phyloP scores from a whole-genome alignment of 1,284 basidiomycete species.

The Apiotrichum laibachii region DNA sequence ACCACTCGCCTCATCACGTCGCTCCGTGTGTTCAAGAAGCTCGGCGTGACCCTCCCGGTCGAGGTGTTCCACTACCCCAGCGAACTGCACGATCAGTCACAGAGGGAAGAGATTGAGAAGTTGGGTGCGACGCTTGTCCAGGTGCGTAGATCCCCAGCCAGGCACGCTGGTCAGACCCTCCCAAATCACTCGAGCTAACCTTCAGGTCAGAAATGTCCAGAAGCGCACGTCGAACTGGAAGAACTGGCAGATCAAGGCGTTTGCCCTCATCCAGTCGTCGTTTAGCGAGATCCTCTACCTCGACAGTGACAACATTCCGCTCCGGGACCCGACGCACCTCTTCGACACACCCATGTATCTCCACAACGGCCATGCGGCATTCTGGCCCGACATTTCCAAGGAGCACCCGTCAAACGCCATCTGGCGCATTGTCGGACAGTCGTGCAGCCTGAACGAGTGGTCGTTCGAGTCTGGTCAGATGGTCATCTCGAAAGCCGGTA shows the following conservation, averaged over 20 bases:
- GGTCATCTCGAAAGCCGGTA: conserved; percentile 54
- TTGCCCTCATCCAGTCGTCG: conserved; percentile 51
- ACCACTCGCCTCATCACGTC: conserved; percentile 46
- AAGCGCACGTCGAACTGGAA: conserved; percentile 43
- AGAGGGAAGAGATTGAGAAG: conserved; percentile 39
- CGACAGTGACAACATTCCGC: conserved; percentile 52
- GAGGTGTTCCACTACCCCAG: conserved; percentile 54
- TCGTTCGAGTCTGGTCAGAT: conserved; percentile 53
- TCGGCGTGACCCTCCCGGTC: conserved; percentile 48
- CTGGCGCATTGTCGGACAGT: conserved; percentile 53
- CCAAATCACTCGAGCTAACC: conserved; percentile 18
- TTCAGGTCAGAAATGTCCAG: conserved; percentile 24
- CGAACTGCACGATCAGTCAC: conserved; percentile 41
- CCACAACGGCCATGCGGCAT: conserved; percentile 49
- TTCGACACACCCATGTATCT: conserved; percentile 49
- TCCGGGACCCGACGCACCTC: conserved; percentile 50
- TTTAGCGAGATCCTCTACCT: conserved; percentile 54
- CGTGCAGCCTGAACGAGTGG: conserved; percentile 47
- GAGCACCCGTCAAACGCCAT: conserved; percentile 55
- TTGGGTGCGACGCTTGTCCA: conserved; percentile 46
- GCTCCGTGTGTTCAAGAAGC: conserved; percentile 45
- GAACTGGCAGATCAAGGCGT: conserved; percentile 51
- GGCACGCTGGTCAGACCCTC: not conserved
- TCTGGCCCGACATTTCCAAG: conserved; percentile 56
- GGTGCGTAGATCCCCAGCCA: conserved; percentile 21